Percentiles rank a stretch among this genome's conserved stretches.
Conservation (phyloP, 176 grass and related monocot species). For the Poa pratensis region DNA sequence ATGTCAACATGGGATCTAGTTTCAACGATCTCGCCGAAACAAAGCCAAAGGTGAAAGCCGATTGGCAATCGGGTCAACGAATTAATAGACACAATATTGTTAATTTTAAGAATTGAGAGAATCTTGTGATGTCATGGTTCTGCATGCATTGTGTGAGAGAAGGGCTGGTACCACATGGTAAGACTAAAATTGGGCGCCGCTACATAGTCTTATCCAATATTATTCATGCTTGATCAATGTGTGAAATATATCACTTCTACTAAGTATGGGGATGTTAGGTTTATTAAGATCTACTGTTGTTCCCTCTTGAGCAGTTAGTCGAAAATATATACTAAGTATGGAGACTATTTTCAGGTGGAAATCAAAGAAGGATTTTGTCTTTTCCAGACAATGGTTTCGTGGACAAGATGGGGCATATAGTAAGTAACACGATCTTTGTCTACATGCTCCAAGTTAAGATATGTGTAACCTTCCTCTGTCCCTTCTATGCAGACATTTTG, state of each 20-base stretch:
- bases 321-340: constrained; percentile 28
- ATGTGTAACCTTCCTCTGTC: constrained; percentile 9
- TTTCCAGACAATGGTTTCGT: constrained; percentile 88
- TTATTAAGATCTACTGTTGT: constrained; percentile 19
- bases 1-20: background rate
- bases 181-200: background rate
- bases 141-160: background rate
- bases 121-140: background rate
- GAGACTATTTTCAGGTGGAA: constrained; percentile 74
- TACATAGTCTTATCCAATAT: constrained; percentile 2
- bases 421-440: constrained; percentile 53
- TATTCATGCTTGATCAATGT: background rate
- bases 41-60: background rate
- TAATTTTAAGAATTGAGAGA: background rate
- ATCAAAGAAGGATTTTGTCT: constrained; percentile 88
- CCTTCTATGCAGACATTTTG: constrained; percentile 68
- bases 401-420: constrained; percentile 94
- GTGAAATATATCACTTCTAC: background rate
- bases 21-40: background rate
- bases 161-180: background rate
- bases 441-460: constrained; percentile 29
- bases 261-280: constrained; percentile 11
- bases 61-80: background rate
- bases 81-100: background rate
- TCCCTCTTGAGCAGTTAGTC: constrained; percentile 10